A percentile compares a stretch with the other conserved stretches of the same genome.
Conservation (phyloP, 2,329 filamentous ascomycete species). For the Fusarium fracticaudum region DNA sequence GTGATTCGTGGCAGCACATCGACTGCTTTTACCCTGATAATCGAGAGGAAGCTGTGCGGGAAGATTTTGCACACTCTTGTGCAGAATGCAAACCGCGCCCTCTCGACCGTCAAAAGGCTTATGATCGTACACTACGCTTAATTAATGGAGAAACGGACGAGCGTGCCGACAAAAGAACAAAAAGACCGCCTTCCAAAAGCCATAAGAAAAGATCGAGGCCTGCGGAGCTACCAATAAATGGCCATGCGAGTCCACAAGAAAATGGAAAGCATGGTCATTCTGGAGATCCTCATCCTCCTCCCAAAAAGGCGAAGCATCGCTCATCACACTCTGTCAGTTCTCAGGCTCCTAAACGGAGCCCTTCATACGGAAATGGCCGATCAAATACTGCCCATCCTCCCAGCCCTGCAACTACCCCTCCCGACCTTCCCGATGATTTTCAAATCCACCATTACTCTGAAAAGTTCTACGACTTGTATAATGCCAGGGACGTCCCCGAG, state of each 20-base stretch:
- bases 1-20: conserved; percentile 98
- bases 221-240: conserved; percentile 72
- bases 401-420: conserved; percentile 81
- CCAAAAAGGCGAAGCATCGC: conserved; percentile 88
- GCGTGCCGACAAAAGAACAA: conserved; percentile 73
- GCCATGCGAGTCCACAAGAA: conserved; percentile 69
- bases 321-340: conserved; percentile 79
- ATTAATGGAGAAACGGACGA: conserved; percentile 57
- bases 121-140: conserved; percentile 74
- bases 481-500: conserved; percentile 66
- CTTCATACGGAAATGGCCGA: conserved; percentile 71
- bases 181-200: conserved; percentile 79
- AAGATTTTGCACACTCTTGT: conserved; percentile 83
- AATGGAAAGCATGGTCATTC: conserved; percentile 59
- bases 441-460: conserved; percentile 75
- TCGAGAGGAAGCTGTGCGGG: conserved; percentile 75
- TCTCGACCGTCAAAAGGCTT: conserved; percentile 78
- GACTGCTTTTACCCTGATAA: conserved; percentile 90
- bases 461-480: conserved; percentile 80
- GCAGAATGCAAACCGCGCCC: conserved; percentile 84
- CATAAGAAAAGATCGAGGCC: conserved; percentile 91
- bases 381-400: conserved; percentile 67
- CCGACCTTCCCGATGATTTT: conserved; percentile 70
- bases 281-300: conserved; percentile 62
- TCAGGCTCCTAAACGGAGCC: conserved; percentile 71